A percentile compares a stretch with the other conserved stretches of the same genome.
Conservation (phyloP, 2,329 filamentous ascomycete species). For the Cercospora brassicicola region DNA sequence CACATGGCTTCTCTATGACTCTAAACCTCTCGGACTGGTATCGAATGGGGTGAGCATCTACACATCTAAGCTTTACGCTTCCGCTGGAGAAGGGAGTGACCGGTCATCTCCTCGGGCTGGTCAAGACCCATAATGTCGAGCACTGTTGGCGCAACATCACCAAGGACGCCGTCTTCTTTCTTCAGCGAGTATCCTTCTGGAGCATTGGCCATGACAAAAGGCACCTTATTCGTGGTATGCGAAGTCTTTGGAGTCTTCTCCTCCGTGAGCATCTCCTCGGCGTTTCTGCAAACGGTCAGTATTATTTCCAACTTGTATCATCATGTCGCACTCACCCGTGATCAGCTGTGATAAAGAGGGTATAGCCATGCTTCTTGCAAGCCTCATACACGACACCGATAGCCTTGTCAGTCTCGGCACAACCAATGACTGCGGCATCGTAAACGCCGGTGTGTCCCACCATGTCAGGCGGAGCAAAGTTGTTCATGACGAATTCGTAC, state of each 20-base stretch:
- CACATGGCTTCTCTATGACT: not conserved
- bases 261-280: slow-evolving; percentile 97
- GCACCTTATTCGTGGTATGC: slow-evolving; percentile 97
- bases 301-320: not conserved
- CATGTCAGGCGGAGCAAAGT: slow-evolving; percentile 99
- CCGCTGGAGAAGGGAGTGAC: slow-evolving; percentile 79
- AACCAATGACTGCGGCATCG: slow-evolving; percentile 84
- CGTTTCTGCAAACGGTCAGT: slow-evolving; percentile 60
- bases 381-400: slow-evolving; percentile 90
- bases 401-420: slow-evolving; percentile 84
- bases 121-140: slow-evolving; percentile 87
- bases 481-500: slow-evolving; percentile 99
- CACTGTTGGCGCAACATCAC: slow-evolving; percentile 94
- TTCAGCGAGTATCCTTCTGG: slow-evolving; percentile 84
- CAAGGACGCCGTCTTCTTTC: slow-evolving; percentile 83
- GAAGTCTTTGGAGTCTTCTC: slow-evolving; percentile 97
- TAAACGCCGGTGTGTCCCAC: slow-evolving; percentile 98
- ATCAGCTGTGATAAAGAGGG: slow-evolving; percentile 93
- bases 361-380: slow-evolving; percentile 89
- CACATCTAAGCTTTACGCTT: slow-evolving; percentile 15
- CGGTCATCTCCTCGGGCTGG: slow-evolving; percentile 90
- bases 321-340: slow-evolving; percentile 56
- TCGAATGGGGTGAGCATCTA: not conserved
- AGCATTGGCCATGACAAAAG: slow-evolving; percentile 96
- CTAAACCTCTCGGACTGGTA: not conserved